Evolutionary conservation across 305 asterid species (phyloP).

Genomic region (Fraxinus greggii): DNA sequence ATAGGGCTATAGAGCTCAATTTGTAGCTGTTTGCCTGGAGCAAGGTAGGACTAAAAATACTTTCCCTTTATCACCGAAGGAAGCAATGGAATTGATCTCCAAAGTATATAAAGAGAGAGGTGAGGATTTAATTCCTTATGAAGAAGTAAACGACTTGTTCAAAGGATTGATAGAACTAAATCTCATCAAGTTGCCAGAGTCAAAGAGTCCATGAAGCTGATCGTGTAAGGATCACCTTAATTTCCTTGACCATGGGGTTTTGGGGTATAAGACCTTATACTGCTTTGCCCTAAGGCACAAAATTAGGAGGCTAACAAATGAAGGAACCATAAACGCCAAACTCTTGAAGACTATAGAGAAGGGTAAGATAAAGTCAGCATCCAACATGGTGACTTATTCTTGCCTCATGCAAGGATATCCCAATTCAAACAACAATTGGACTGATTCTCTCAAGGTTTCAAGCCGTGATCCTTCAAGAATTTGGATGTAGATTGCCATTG

Average conservation of each 20-base stretch:
- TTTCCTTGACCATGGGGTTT: not conserved
- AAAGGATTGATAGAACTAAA: not conserved
- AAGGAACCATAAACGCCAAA: not conserved
- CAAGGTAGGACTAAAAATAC: not conserved
- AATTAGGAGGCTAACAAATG: not conserved
- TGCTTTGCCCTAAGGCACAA: not conserved
- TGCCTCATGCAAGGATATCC: not conserved
- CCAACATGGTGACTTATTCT: not conserved
- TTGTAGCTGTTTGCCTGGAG: not conserved
- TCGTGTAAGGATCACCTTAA: not conserved
- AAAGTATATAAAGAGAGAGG: not conserved
- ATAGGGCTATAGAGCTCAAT: not conserved
- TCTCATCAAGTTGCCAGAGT: not conserved
- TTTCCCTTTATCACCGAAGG: not conserved
- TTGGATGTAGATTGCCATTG: slow-evolving; percentile 2
- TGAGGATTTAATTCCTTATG: not conserved
- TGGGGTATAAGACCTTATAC: not conserved
- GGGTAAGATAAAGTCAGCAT: not conserved
- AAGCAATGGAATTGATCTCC: not conserved
- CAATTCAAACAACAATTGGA: slow-evolving; percentile 7
- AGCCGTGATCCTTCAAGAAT: slow-evolving; percentile 1
- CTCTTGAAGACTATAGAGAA: not conserved
- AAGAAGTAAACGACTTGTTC: not conserved
- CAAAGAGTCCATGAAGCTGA: not conserved
- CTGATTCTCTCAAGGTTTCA: not conserved